Evolutionary conservation across 345 rosid species (phyloP), one percentile per base, ranked within the genome.

Genomic region (Rhizophora mangle): DNA sequence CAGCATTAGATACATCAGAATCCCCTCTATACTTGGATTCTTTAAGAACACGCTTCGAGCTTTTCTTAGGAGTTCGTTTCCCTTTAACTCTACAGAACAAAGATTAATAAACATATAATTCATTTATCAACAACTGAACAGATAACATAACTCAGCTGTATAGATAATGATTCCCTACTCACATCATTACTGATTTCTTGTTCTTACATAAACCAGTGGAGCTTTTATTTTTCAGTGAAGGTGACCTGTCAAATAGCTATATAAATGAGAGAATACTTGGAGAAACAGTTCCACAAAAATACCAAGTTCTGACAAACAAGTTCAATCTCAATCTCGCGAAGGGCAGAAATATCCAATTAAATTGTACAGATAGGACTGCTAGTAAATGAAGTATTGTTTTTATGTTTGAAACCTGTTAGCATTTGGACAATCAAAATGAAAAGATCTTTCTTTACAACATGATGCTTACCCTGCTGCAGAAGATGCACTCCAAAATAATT

Each of bases 41-140:
- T 76, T 78, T 78, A 49, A 69, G 74, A 47, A 62, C 51, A 22
- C 21, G 82, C 75, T 76, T 88, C 21, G 76, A n/a, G 75, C 74
- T 79, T 74, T 86, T 92, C 88, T 84, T 91, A 37, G 97, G 93
- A 56, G 96, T 95, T 85, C 97, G 85, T 86, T 83, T 88, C 58
- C 88, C 85, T 82, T 88, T 90, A 43, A 78, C 82, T 72, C 97
- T 95, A 60, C n/a, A 66, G 62, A 62, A 32, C 62, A 73, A 77
- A 52, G 15, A 57, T 34, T 59, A 63, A 73, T 30, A 37, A 74
- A 52, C 55, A 67, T 22, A 56, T 22, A 56, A 66, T 34, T 61
- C 37, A 61, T 49, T 37, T 5, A 43, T 19, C 24, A 60, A 65
- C 70, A 61, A 21, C 51, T 68, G 52, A 63, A 57, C 61, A 8